Evolutionary conservation across 129 eudicot species (phyloP).

Genomic region (Flaveria bidentis): DNA sequence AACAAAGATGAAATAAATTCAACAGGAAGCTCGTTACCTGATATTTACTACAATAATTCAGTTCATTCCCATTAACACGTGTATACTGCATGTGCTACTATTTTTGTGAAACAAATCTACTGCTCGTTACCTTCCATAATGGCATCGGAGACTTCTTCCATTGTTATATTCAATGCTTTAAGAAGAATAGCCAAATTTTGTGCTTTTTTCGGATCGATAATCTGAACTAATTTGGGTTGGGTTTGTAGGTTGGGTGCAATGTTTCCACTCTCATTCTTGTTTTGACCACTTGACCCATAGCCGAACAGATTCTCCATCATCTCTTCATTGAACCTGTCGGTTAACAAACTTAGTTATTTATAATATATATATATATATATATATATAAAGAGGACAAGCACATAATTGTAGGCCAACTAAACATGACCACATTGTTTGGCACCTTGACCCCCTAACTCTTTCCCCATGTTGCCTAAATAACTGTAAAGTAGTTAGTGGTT

Average conservation of each 20-base stretch:
- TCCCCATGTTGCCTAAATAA: slow-evolving; percentile 1
- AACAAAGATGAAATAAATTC: slow-evolving; percentile 72
- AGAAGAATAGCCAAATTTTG: slow-evolving; percentile 80
- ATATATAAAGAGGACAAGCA: too few species aligned
- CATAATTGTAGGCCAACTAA: neutral
- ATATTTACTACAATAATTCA: slow-evolving; percentile 7
- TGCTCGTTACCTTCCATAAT: slow-evolving; percentile 57
- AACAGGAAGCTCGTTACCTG: slow-evolving; percentile 81
- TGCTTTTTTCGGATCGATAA: slow-evolving; percentile 80
- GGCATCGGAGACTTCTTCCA: slow-evolving; percentile 82
- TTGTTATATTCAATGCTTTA: slow-evolving; percentile 75
- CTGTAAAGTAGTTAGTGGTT: neutral
- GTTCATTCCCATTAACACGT: neutral
- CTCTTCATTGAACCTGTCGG: slow-evolving; percentile 77
- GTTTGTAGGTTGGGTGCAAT: slow-evolving; percentile 36
- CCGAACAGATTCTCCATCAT: slow-evolving; percentile 82
- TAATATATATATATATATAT: too few species aligned
- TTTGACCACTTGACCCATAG: slow-evolving; percentile 33
- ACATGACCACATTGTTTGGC: neutral
- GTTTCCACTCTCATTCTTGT: slow-evolving; percentile 37
- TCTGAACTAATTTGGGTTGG: slow-evolving; percentile 50
- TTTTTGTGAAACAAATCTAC: too few species aligned
- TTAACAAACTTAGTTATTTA: neutral
- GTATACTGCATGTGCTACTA: too few species aligned
- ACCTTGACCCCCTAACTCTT: neutral